phyloP scores from a whole-genome alignment of 148 eudicot species.

The Rhododendron williamsianum region DNA sequence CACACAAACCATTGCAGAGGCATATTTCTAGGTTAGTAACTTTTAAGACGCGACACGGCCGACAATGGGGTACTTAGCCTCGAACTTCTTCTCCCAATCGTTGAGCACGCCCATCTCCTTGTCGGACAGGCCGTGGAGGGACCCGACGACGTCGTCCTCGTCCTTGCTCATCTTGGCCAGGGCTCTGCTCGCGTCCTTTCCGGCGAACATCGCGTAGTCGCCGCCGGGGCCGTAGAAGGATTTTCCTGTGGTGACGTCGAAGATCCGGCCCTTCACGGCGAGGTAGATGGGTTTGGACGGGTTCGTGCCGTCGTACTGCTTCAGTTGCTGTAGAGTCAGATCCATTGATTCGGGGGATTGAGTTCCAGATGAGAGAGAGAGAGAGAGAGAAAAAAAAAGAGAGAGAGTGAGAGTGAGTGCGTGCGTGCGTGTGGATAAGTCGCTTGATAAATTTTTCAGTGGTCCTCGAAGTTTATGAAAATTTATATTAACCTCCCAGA shows the following conservation, averaged over 20 bases:
- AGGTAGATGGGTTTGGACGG: slow-evolving; percentile 81
- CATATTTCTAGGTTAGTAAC: neutral
- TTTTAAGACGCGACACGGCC: slow-evolving; percentile 47
- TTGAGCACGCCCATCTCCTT: slow-evolving; percentile 71
- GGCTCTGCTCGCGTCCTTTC: slow-evolving; percentile 91
- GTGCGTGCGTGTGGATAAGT: neutral
- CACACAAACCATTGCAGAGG: neutral
- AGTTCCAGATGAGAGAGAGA: neutral
- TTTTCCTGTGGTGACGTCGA: slow-evolving; percentile 64
- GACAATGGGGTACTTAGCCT: slow-evolving; percentile 91
- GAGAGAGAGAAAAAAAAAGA: neutral
- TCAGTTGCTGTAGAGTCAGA: slow-evolving; percentile 46
- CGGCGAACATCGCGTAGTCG: slow-evolving; percentile 78
- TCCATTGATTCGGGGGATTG: slow-evolving; percentile 28
- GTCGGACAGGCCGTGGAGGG: slow-evolving; percentile 62
- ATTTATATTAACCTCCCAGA: neutral
- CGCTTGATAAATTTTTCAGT: neutral
- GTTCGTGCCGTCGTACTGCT: slow-evolving; percentile 54
- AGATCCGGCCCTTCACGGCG: slow-evolving; percentile 62
- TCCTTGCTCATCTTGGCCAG: slow-evolving; percentile 93
- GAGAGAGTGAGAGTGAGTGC: neutral
- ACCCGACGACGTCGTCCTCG: slow-evolving; percentile 48
- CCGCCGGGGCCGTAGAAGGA: slow-evolving; percentile 94
- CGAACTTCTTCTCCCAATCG: slow-evolving; percentile 89
- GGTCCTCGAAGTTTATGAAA: neutral